Evolutionary conservation across 1,284 basidiomycete genomes (phyloP).

Genomic region (Moesziomyces parantarcticus): DNA sequence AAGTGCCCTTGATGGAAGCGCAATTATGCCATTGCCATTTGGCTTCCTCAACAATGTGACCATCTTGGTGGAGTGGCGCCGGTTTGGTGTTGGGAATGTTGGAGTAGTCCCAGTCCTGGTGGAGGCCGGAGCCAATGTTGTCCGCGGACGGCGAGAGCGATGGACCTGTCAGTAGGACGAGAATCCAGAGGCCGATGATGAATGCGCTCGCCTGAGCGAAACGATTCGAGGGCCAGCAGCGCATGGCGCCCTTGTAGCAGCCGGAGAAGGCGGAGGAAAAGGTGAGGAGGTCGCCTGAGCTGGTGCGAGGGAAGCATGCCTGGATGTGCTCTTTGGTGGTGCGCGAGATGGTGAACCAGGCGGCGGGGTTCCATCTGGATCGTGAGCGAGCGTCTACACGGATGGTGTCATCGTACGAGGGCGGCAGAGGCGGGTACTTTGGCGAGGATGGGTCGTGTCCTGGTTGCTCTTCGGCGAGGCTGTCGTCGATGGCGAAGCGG

Average conservation of each 20-base stretch:
- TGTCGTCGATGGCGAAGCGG: constrained; percentile 58
- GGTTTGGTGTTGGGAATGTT: constrained; percentile 36
- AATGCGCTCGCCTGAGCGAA: constrained; percentile 56
- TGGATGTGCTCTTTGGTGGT: constrained; percentile 50
- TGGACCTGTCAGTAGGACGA: constrained; percentile 53
- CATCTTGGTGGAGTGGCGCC: constrained; percentile 53
- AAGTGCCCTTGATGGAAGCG: constrained; percentile 35
- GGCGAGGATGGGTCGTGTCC: constrained; percentile 17
- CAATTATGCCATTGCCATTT: constrained; percentile 51
- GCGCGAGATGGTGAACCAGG: constrained; percentile 42
- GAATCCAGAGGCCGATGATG: constrained; percentile 55
- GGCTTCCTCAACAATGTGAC: constrained; percentile 44
- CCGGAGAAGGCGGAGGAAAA: constrained; percentile 34
- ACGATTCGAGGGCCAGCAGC: constrained; percentile 56
- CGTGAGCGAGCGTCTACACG: constrained; percentile 24
- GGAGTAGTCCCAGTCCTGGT: constrained; percentile 47
- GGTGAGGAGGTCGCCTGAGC: constrained; percentile 31
- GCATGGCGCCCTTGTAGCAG: constrained; percentile 26
- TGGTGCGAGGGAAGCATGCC: constrained; percentile 44
- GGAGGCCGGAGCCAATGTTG: constrained; percentile 23
- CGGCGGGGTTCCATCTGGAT: constrained; percentile 35
- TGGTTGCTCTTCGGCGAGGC: constrained; percentile 30
- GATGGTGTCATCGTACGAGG: constrained; percentile 53
- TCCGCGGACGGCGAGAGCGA: constrained; percentile 17
- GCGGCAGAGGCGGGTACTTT: constrained; percentile 58